Conservation (phyloP, 208 protist genomes). For the Porcisia hertigi region DNA sequence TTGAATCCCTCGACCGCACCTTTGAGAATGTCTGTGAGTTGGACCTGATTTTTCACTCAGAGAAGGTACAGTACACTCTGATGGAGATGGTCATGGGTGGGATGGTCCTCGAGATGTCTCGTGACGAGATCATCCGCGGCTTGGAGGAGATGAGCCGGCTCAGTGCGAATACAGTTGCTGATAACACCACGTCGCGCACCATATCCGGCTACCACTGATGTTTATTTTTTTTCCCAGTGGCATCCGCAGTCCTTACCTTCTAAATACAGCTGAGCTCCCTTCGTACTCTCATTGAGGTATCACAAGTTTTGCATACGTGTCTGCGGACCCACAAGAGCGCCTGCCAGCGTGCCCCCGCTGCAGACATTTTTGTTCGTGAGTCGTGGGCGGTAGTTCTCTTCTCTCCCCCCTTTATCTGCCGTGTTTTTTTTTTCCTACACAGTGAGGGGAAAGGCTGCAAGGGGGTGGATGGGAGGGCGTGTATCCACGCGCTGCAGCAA, state of each 20-base stretch:
- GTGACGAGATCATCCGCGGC: constrained; percentile 85
- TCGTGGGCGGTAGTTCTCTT: no score
- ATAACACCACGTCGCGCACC: constrained; percentile 14
- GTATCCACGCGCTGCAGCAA: not conserved
- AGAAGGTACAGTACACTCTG: constrained; percentile 97
- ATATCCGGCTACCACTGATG: constrained; percentile 28
- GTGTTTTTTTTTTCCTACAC: not conserved
- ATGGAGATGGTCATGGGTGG: constrained; percentile 98
- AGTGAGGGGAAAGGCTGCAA: not conserved
- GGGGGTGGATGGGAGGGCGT: not conserved
- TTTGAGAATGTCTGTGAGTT: constrained; percentile 99
- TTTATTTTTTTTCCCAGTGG: not conserved
- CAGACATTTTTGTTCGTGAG: no score
- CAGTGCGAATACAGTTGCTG: constrained; percentile 21
- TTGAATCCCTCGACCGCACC: constrained; percentile 96
- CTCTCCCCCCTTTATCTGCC: not conserved
- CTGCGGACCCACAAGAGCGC: no score
- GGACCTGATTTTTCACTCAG: constrained; percentile 98
- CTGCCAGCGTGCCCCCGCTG: no score
- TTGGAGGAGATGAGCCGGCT: constrained; percentile 64
- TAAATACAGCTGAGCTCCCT: no score
- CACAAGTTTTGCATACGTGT: not conserved
- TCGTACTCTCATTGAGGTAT: not conserved
- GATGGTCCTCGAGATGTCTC: constrained; percentile 97
- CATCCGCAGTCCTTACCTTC: no score